Base-by-base conservation (phyloP, 306 rosid species). In the Dalbergia cochinchinensis region DNA sequence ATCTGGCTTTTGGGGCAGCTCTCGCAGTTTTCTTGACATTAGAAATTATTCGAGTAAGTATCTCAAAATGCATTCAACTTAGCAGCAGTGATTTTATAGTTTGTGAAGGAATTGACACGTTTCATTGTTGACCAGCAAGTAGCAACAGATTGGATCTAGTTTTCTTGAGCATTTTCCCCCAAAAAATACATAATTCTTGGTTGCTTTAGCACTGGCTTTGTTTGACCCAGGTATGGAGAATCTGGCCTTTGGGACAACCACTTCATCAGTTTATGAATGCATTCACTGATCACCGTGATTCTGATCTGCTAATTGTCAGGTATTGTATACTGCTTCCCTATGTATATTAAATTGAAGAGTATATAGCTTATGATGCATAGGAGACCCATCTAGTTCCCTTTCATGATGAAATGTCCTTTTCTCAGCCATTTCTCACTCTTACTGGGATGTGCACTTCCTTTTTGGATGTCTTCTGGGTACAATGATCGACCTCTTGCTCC, bases 221-320 rank as follows among this genome's bases (percentile, higher is more conserved):
- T 81, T 82, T 39, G 82, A 77, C 77, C 45, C 74, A 95, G 97
- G 89, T 92, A 64, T 95, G 99, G 98, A 90, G 90, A 89, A 93
- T 95, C 74, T 95, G 94, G 98, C 99, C 98, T 18, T 81, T 91
- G 76, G 99, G 99, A 55, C 89, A 89, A 72, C 88, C 69, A 41
- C 74, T 95, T 58, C 90, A 89, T 87, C 90, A 93, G 67, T 95
- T 95, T 88, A 95, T 95, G 99, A 95, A 86, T 85, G 97, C 99
- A 64, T 95, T 95, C 88, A 95, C 98, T 1, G 82, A 94, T 71
- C 97, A 94, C 75, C 97, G 98, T 67, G 98, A 94, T 80, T 94
- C 98, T 82, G 97, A 94, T 82, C 72, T 89, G 86, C 96, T 94
- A 15, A 91, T 94, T 86, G 97, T 94, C 73, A 94, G 98, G 97